These are phyloP conservation scores for Streptanthus diversifolius DNA, from an alignment of 345 rosid species.

Conservation along the genomic window DNA sequence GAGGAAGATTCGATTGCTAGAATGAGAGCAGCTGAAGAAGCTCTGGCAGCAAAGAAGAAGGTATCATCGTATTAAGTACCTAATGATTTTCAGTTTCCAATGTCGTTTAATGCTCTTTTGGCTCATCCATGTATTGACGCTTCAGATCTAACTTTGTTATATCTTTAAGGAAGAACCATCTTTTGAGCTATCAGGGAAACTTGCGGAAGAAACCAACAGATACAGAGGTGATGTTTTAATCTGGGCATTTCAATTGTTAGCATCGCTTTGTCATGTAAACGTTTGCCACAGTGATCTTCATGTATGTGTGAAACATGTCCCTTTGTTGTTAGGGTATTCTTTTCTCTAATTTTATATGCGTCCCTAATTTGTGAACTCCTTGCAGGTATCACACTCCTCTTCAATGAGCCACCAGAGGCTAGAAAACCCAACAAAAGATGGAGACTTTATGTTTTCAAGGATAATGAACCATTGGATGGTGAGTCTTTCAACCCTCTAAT, in stretches of 20 bases:
- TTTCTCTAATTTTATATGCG: neutral
- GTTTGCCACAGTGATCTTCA: conserved; percentile 3
- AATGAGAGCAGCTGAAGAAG: conserved; percentile 90
- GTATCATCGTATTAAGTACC: conserved; percentile 29
- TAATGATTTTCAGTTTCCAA: neutral
- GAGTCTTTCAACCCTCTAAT: conserved; percentile 11
- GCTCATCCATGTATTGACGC: neutral
- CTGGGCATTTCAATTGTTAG: neutral
- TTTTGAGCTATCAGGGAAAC: conserved; percentile 95
- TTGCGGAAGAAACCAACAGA: conserved; percentile 93
- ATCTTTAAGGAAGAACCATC: conserved; percentile 78
- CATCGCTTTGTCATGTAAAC: neutral
- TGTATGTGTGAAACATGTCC: conserved; percentile 8
- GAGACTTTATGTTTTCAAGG: conserved; percentile 92
- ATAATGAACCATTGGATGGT: conserved; percentile 82
- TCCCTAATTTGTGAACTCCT: conserved; percentile 1
- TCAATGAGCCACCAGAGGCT: conserved; percentile 91
- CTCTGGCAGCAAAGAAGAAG: conserved; percentile 78
- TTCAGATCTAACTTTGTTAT: conserved; percentile 9
- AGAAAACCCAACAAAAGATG: conserved; percentile 80
- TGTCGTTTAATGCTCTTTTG: neutral
- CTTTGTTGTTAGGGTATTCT: neutral
- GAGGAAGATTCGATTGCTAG: conserved; percentile 67
- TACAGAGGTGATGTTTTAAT: conserved; percentile 55
- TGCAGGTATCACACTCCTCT: conserved; percentile 79